Conservation (phyloP, 305 asterid species). For the Solanum chacoense region DNA sequence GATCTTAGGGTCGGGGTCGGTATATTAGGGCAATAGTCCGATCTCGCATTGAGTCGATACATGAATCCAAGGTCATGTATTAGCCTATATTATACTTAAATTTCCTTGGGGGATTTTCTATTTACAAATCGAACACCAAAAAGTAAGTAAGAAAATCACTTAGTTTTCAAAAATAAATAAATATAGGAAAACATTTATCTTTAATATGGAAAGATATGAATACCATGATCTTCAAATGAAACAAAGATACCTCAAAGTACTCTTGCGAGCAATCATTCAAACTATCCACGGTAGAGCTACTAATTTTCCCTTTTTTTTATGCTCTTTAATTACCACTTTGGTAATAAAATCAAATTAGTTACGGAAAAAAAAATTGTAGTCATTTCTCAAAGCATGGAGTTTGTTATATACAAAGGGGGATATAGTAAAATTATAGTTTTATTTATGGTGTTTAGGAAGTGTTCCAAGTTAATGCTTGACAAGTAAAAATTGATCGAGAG, state of each 20-base stretch:
- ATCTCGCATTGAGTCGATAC: not conserved
- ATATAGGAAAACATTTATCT: not conserved
- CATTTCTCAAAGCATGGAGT: not conserved
- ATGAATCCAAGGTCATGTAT: not conserved
- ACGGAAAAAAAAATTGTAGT: not conserved
- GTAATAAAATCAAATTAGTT: no score
- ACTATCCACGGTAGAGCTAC: not conserved
- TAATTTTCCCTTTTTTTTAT: no score
- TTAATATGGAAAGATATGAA: not conserved
- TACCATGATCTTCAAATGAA: not conserved
- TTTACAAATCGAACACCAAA: not conserved
- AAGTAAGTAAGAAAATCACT: not conserved
- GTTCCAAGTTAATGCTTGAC: not conserved
- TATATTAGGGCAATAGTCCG: not conserved
- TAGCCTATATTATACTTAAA: not conserved
- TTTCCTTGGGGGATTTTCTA: not conserved
- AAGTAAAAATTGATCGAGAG: not conserved
- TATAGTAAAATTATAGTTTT: no score
- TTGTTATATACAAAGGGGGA: not conserved
- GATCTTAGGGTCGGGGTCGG: not conserved
- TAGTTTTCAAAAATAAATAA: no score
- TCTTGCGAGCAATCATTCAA: not conserved
- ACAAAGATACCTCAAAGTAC: not conserved
- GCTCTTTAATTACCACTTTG: not conserved
- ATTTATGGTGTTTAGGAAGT: no score